Base-by-base conservation (phyloP, 1,284 basidiomycete genomes). In the Polyporus tsugae region DNA sequence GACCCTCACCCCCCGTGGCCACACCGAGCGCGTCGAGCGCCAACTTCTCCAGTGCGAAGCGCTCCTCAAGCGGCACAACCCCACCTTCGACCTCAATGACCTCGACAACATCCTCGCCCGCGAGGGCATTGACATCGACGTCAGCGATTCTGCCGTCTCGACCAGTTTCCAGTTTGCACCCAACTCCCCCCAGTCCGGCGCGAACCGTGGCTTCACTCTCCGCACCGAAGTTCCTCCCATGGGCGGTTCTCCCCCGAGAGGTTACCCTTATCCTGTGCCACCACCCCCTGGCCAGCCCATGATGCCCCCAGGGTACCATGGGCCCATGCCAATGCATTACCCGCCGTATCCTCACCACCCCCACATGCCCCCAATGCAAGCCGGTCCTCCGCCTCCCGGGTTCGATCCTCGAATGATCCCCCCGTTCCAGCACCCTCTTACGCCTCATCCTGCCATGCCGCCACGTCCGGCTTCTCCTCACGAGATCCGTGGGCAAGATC, bases 1-100 rank as follows among this genome's bases (percentile, higher is more conserved):
- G 84, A 92, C 90, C 1, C 87, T 95, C 75, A 93, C 92, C 64
- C 91, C 91, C 0, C 85, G 93, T 61, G 93, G 93, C 42, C 90
- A 94, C 78, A 90, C 91, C 0, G 93, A 94, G 76, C 90, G 85
- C 73, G 81, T 95, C 78, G 93, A 95, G 82, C 85, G 87, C 70
- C 89, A 92, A 80, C 86, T 94, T 58, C 82, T 86, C 5, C 90
- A 92, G 69, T 93, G 92, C 75, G 87, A 89, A 69, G 89, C 89
- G 17, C 86, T 95, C 53, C 87, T 95, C 75, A 91, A 92, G 80
- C 87, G 87, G 35, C 88, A 88, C 73, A 82, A 89, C 66, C 89
- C 89, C 4, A 85, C 83, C 67, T 94, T 94, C 78, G 82, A 84
- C 60, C 82, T 93, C 67, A 86, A 88, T 2, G 85, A 84, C 71